Conservation (phyloP, 1,284 basidiomycete species). For the Albatrellus sp. region DNA sequence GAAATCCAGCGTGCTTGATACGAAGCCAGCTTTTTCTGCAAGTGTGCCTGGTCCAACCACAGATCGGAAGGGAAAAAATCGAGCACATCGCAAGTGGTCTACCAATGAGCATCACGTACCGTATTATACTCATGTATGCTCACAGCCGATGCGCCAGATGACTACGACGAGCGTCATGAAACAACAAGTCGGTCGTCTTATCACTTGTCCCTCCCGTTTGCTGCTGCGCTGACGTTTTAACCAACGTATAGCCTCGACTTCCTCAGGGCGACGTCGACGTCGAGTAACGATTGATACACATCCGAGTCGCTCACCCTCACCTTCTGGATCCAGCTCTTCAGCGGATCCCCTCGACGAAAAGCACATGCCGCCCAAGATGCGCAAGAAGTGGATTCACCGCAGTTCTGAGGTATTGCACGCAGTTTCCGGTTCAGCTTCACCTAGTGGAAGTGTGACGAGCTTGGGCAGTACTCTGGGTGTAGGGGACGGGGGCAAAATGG, state of each 20-base stretch:
- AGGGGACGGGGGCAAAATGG: conserved; percentile 19
- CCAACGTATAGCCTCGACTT: too few relatives aligned
- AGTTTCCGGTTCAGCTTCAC: conserved; percentile 10
- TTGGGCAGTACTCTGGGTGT: conserved; percentile 8
- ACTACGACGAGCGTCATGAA: not conserved
- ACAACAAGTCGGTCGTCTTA: too few relatives aligned
- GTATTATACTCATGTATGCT: not conserved
- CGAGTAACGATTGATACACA: conserved; percentile 3
- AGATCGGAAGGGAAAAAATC: conserved; percentile 20
- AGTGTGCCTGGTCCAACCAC: conserved; percentile 11
- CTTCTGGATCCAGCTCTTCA: conserved; percentile 4
- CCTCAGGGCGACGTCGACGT: conserved; percentile 1
- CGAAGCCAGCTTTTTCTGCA: not conserved
- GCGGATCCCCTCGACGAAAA: conserved; percentile 20
- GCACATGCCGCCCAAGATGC: conserved; percentile 50
- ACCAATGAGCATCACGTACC: not conserved
- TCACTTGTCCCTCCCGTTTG: too few relatives aligned
- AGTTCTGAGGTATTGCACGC: conserved; percentile 18
- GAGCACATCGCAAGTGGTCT: conserved; percentile 11
- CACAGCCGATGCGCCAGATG: not conserved
- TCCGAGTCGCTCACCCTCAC: conserved; percentile 10
- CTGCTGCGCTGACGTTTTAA: too few relatives aligned
- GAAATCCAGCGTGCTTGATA: too few relatives aligned
- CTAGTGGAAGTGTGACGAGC: conserved; percentile 8
- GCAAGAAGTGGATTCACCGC: conserved; percentile 36